Percentiles rank a stretch among this genome's conserved stretches.
Conservation (phyloP, 2,329 filamentous ascomycete genomes). For the Hypomyces rosellus region DNA sequence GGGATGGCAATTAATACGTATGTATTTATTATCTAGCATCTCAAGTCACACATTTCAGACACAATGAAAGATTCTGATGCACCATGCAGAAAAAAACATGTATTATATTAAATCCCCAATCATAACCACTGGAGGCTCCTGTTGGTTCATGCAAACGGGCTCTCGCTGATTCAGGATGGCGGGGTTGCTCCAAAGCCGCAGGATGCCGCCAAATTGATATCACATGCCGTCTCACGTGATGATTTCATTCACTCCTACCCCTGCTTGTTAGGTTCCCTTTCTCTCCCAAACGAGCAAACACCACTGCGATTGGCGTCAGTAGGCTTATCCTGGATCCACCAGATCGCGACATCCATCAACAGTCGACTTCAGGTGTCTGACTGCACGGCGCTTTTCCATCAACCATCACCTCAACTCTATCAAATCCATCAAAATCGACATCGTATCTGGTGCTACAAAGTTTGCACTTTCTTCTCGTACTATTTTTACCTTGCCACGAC, state of each 20-base stretch:
- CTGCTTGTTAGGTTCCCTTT: too few relatives aligned
- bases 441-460: constrained; percentile 13
- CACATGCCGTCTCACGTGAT: not conserved
- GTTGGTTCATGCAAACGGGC: too few relatives aligned
- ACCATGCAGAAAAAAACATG: too few relatives aligned
- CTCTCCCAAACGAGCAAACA: not conserved
- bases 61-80: too few relatives aligned
- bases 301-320: constrained; percentile 4
- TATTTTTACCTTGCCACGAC: constrained; percentile 1
- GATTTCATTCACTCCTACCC: not conserved
- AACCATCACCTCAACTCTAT: constrained; percentile 9
- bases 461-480: constrained; percentile 15
- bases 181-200: not conserved
- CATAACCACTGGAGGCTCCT: too few relatives aligned
- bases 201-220: not conserved
- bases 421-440: constrained; percentile 26
- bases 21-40: not conserved
- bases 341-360: constrained; percentile 7
- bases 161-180: not conserved
- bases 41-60: too few relatives aligned
- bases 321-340: not conserved
- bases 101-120: too few relatives aligned
- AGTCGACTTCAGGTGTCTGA: constrained; percentile 13
- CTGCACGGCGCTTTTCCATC: constrained; percentile 13
- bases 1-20: not conserved